A percentile compares a stretch with the other conserved stretches of the same genome.
phyloP scores from a whole-genome alignment of 2,329 filamentous ascomycete genomes.

The Fusarium gaditjirri region DNA sequence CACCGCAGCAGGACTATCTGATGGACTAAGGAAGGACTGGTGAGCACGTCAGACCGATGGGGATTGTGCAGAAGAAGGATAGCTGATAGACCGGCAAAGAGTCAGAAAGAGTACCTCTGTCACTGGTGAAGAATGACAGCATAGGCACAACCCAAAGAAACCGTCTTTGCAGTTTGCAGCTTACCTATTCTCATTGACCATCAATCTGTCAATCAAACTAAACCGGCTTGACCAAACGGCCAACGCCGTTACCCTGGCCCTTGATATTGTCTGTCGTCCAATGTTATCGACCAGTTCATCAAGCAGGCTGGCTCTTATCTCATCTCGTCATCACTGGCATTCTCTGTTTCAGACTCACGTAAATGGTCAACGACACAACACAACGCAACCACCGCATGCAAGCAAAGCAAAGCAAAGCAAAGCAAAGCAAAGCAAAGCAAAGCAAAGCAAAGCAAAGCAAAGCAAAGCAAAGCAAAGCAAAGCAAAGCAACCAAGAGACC shows the following conservation, averaged over 20 bases:
- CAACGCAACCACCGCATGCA: constrained; percentile 11
- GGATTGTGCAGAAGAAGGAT: constrained; percentile 6
- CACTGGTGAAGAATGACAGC: constrained; percentile 19
- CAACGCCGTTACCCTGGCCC: constrained; percentile 33
- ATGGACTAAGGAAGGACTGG: constrained; percentile 35
- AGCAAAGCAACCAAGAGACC: background rate
- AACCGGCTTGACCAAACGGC: constrained; percentile 26
- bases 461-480: no score
- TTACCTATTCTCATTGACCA: background rate
- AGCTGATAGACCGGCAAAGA: constrained; percentile 9
- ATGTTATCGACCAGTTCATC: constrained; percentile 10
- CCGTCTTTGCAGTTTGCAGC: background rate
- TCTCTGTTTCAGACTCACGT: constrained; percentile 29
- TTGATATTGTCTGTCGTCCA: constrained; percentile 24
- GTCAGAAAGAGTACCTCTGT: constrained; percentile 7
- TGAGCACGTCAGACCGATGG: constrained; percentile 38
- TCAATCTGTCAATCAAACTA: constrained; percentile 36
- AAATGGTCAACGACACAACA: constrained; percentile 24
- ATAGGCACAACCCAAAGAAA: constrained; percentile 1
- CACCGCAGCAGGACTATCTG: constrained; percentile 26
- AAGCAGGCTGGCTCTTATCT: constrained; percentile 29
- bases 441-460: no score
- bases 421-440: no score
- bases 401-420: background rate
- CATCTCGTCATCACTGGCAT: constrained; percentile 39